Evolutionary conservation across 1,139 yeast species (phyloP).

Genomic region (Zygoascus meyerae): DNA sequence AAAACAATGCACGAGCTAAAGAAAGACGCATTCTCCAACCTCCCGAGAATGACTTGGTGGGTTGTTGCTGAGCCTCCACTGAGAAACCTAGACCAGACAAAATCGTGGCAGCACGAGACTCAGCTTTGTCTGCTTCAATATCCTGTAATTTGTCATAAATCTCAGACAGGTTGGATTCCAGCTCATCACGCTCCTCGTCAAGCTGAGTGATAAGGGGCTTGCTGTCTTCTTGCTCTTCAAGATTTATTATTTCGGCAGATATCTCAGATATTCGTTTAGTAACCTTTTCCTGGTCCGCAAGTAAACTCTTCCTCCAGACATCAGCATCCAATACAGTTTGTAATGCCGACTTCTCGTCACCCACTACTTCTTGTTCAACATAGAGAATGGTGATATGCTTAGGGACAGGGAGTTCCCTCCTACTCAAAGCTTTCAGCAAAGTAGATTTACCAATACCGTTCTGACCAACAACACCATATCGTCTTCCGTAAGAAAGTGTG

Average conservation of each 20-base stretch:
- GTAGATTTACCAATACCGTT: constrained; percentile 99
- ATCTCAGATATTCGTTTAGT: constrained; percentile 71
- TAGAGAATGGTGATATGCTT: constrained; percentile 92
- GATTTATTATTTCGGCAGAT: constrained; percentile 59
- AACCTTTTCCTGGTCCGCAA: constrained; percentile 69
- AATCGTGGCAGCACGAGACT: constrained; percentile 94
- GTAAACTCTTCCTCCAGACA: constrained; percentile 92
- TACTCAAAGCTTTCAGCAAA: constrained; percentile 76
- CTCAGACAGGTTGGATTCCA: constrained; percentile 70
- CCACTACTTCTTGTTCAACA: constrained; percentile 94
- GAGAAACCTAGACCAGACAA: constrained; percentile 90
- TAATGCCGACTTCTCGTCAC: constrained; percentile 84
- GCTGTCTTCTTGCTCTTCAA: constrained; percentile 50
- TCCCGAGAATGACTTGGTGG: constrained; percentile 93
- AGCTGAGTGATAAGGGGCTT: constrained; percentile 74
- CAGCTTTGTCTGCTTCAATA: constrained; percentile 97
- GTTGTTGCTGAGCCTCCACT: constrained; percentile 69
- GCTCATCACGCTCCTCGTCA: constrained; percentile 85
- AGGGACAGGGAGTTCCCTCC: constrained; percentile 91
- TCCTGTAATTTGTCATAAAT: constrained; percentile 77
- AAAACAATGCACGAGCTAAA: constrained; percentile 94
- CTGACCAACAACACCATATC: constrained; percentile 97
- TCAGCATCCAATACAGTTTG: constrained; percentile 97
- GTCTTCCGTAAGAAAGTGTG: constrained; percentile 82
- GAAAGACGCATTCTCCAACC: constrained; percentile 99